A percentile compares a stretch with the other conserved stretches of the same genome.
Evolutionary conservation across 140 eudicot genomes (phyloP).

Genomic region (Erigeron philadelphicus): DNA sequence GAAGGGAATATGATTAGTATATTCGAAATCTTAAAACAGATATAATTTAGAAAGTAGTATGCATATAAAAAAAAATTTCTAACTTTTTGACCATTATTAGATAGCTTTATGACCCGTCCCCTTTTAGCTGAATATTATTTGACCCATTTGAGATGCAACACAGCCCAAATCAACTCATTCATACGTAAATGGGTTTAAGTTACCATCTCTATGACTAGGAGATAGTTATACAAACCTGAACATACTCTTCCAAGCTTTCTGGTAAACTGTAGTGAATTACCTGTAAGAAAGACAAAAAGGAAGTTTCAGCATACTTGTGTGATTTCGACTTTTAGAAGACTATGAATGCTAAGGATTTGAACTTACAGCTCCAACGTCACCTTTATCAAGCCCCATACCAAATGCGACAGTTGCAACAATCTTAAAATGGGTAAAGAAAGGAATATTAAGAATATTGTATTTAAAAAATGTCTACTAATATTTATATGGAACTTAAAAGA

Average conservation of each 20-base stretch:
- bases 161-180: background rate
- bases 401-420: conserved; percentile 99
- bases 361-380: conserved; percentile 97
- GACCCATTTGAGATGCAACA: conserved; percentile 12
- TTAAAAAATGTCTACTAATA: conserved; percentile 2
- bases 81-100: background rate
- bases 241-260: conserved; percentile 94
- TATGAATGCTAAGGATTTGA: background rate
- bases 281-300: conserved; percentile 36
- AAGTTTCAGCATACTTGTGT: conserved; percentile 15
- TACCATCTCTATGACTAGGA: background rate
- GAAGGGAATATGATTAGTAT: background rate
- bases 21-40: background rate
- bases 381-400: conserved; percentile 98
- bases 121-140: background rate
- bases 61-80: conserved; percentile 2
- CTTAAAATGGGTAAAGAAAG: conserved; percentile 36
- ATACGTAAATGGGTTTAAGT: background rate
- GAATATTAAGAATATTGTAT: conserved; percentile 1
- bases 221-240: conserved; percentile 55
- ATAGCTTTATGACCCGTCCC: background rate
- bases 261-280: conserved; percentile 92
- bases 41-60: background rate
- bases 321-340: background rate
- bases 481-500: conserved; percentile 7